phyloP scores from a whole-genome alignment of 176 grass and related monocot species.

The Carex parvula region DNA sequence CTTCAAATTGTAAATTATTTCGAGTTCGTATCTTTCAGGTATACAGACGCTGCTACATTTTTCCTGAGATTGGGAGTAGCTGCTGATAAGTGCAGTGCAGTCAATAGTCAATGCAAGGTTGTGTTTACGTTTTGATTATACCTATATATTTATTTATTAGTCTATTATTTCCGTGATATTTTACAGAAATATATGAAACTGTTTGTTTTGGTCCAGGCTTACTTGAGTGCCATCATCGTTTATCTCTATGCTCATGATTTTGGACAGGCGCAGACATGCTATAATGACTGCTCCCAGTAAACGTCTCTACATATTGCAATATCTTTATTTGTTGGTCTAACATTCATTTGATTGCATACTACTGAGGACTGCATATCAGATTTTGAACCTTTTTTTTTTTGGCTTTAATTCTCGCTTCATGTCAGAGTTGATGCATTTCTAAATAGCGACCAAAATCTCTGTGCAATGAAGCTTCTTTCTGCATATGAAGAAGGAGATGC shows the following conservation, averaged over 20 bases:
- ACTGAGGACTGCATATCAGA: not conserved
- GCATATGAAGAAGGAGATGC: conserved; percentile 85
- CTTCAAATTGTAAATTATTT: not conserved
- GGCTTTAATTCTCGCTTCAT: conserved; percentile 12
- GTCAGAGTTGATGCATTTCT: conserved; percentile 79
- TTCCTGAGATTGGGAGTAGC: conserved; percentile 75
- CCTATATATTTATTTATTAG: not conserved
- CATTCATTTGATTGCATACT: conserved; percentile 10
- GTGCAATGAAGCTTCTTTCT: conserved; percentile 67
- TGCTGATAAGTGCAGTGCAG: conserved; percentile 93
- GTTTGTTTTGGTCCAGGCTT: conserved; percentile 54
- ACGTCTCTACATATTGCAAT: not conserved
- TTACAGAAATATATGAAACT: not conserved
- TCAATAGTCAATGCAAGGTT: conserved; percentile 99
- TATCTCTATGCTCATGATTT: conserved; percentile 98
- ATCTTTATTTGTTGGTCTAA: conserved; percentile 10
- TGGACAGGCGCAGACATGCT: conserved; percentile 97
- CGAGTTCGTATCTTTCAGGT: conserved; percentile 35
- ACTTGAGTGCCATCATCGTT: conserved; percentile 85
- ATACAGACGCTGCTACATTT: conserved; percentile 76
- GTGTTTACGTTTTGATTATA: not conserved
- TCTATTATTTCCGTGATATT: not conserved
- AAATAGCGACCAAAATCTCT: conserved; percentile 78
- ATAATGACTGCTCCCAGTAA: conserved; percentile 98
- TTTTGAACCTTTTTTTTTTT: not conserved